Percentiles rank a stretch among this genome's conserved stretches.
Evolutionary conservation across 2,329 filamentous ascomycete species (phyloP).

Genomic region (Chalara sp.): DNA sequence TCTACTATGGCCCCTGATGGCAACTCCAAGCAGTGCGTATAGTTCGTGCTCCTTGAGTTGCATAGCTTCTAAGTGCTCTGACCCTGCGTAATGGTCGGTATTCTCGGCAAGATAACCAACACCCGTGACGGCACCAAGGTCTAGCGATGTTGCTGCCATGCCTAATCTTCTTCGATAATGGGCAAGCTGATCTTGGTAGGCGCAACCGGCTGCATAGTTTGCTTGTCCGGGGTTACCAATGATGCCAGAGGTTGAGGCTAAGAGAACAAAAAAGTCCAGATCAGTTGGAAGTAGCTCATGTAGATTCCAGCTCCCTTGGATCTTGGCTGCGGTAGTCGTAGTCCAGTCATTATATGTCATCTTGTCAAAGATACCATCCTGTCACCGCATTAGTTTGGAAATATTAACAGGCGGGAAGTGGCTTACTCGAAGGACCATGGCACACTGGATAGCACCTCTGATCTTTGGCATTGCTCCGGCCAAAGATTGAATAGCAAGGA

Average conservation of each 20-base stretch:
- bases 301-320: not conserved
- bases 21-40: no score
- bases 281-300: not conserved
- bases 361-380: not conserved
- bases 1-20: no score
- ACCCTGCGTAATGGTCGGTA: not conserved
- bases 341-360: not conserved
- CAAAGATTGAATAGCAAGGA: not conserved
- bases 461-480: not conserved
- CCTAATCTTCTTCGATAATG: not conserved
- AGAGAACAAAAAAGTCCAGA: not conserved
- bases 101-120: not conserved
- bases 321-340: not conserved
- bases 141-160: not conserved
- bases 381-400: no score
- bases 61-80: no score
- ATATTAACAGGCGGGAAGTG: no score
- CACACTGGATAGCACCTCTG: not conserved
- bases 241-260: not conserved
- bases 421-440: not conserved
- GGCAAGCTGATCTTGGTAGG: not conserved
- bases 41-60: no score
- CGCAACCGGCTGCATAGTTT: not conserved
- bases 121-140: not conserved
- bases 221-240: not conserved